Base-by-base conservation (phyloP, 2,329 filamentous ascomycete species). In the Aureobasidium subglaciale region DNA sequence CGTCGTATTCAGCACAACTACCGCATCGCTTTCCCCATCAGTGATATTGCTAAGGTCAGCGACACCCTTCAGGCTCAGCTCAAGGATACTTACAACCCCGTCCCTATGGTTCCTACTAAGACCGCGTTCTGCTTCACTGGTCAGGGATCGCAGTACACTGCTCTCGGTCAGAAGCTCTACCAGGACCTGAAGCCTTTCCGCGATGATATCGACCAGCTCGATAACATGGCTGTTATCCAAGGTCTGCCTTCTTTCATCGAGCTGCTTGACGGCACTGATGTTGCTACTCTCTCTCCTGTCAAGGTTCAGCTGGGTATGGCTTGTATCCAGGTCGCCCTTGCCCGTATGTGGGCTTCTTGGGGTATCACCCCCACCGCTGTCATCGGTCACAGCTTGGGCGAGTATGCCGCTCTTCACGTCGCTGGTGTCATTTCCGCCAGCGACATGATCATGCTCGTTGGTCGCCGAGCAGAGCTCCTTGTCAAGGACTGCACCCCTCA, bases 391-490 rank as follows among this genome's bases (percentile, higher is more conserved):
- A 87, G 84, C 62, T 72, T 90, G 25, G 86, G 86, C 53, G 86
- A 90, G 68, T 89, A 88, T 63, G 85, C 86, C 34, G 86, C 86
- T 37, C 78, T 90, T 10, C 78, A 87, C 63, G 77, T 84, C 37
- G 84, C 86, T 53, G 86, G 85, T 48, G 85, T 89, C 15, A 73
- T 89, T 27, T 87, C 85, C 16, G 83, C 81, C 18, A 81, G 81
- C 62, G 86, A 90, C 65, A 82, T 86, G 64, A 80, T 92, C 55
- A 85, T 84, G 60, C 75, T 91, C 1, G 85, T 90, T 18, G 87
- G 87, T 35, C 74, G 75, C 53, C 80, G 88, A 60, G 86, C 87
- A 15, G 73, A 80, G 64, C 74, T 89, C 15, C 74, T 90, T 3
- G 78, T 83, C 41, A 73, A 81, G 54, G 79, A 80, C 60, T 90